phyloP scores from a whole-genome alignment of 352 stramenopile genomes.

The Globisporangium lucens region DNA sequence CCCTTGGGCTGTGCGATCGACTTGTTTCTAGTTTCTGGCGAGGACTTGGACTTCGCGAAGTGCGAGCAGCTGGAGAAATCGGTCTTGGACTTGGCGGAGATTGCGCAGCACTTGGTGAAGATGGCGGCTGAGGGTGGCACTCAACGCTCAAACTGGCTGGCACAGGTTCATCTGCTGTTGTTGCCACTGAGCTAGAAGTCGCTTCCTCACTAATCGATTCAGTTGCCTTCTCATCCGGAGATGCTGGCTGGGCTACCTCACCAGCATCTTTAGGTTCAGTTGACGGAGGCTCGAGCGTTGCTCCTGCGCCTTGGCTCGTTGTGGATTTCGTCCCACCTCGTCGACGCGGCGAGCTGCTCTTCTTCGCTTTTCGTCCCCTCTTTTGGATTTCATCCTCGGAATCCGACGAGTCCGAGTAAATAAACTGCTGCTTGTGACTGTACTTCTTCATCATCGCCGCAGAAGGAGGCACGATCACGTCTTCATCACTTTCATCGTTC shows the following conservation, averaged over 20 bases:
- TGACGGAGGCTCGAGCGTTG: neutral
- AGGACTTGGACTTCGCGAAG: constrained; percentile 9
- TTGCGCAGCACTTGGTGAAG: neutral
- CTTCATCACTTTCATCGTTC: constrained; percentile 35
- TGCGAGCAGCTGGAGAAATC: constrained; percentile 10
- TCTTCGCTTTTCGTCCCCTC: neutral
- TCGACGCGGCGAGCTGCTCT: constrained; percentile 1
- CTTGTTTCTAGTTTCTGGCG: constrained; percentile 15
- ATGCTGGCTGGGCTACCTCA: neutral
- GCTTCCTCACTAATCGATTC: too few species aligned
- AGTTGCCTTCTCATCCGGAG: neutral
- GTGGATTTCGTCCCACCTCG: neutral
- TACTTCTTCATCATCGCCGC: constrained; percentile 25
- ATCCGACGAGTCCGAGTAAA: constrained; percentile 64
- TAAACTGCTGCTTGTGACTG: constrained; percentile 68
- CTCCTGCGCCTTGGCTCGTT: neutral
- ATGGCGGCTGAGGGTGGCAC: neutral
- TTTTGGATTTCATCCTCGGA: constrained; percentile 27
- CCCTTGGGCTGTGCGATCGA: constrained; percentile 1
- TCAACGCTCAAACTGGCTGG: neutral
- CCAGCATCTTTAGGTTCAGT: neutral
- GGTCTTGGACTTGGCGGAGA: neutral
- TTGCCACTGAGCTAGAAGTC: neutral
- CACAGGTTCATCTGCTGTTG: neutral
- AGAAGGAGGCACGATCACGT: constrained; percentile 49